Base-by-base conservation (phyloP, 306 rosid species). In the Cucurbita pepo region DNA sequence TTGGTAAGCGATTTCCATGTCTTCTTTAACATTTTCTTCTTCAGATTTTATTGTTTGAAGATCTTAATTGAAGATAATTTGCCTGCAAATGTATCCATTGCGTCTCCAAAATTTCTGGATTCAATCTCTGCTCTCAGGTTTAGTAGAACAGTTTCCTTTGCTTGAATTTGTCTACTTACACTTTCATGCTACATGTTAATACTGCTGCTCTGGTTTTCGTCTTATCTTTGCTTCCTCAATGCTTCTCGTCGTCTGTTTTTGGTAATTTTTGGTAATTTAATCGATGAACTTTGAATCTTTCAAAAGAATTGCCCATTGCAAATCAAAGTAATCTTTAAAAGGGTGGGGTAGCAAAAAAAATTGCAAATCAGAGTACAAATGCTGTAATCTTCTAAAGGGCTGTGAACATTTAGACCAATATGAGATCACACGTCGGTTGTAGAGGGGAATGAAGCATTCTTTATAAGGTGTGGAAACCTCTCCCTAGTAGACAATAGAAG, bases 1-100 rank as follows among this genome's bases (percentile, higher is more conserved):
- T 88, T 92, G 11, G 95, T 92, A 82, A 76, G 47, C 21, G 36
- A 9, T 67, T 30, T 48, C 5, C 18, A 0, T 13, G 4, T 50
- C 18, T 0, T 44, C 4, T 59, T 22, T 44, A 19, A 5, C 34
- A 63, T 41, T 63, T 63, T 18, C 36, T 25, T 21, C 37, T 50
- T 66, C 40, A 21, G 37, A 65, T 45, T 10, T 19, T n/a, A 41
- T 40, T 40, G 14, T 10, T 41, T 41, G 69, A 40, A 18, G 19
- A 43, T 66, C 22, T 63, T 60, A 8, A 41, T 63, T 63, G 70
- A 30, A 9, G 2, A 38, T 13, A 16, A 62, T 16, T 62, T 37
- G 12, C 21, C 7, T 64, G 34, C 18, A 66, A 66, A 66, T 66
- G 40, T 7, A 19, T 44, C 55, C 40, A 5, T 10, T 40, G 8